Evolutionary conservation across 305 asterid genomes (phyloP).

Genomic region (Fraxinus latifolia): DNA sequence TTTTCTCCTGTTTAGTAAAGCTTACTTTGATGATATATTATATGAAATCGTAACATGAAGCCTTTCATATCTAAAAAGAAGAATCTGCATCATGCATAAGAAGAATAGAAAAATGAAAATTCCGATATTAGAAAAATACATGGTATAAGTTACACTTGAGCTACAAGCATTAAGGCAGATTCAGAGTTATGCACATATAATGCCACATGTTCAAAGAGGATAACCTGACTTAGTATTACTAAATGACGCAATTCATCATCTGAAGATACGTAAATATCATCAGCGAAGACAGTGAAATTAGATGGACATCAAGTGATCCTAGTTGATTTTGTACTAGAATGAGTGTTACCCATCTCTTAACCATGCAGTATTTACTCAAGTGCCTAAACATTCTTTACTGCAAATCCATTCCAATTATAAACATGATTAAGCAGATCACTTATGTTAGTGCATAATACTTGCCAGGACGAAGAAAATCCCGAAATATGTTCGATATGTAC

Average conservation of each 20-base stretch:
- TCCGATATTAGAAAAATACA: background rate
- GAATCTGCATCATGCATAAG: background rate
- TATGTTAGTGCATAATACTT: background rate
- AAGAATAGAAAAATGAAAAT: background rate
- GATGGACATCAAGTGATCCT: conserved; percentile 3
- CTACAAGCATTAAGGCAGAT: conserved; percentile 8
- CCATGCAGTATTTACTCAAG: background rate
- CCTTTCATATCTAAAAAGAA: background rate
- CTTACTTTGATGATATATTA: background rate
- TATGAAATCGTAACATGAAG: background rate
- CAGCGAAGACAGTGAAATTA: conserved; percentile 7
- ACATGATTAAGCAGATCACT: background rate
- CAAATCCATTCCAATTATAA: background rate
- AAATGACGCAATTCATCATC: background rate
- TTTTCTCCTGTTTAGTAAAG: conserved; percentile 13
- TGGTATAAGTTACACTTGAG: conserved; percentile 1
- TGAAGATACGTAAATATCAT: background rate
- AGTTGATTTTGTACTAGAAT: conserved; percentile 13
- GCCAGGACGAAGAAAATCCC: background rate
- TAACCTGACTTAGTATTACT: background rate
- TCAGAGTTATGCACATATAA: conserved; percentile 2
- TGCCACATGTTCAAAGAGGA: background rate
- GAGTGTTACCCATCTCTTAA: background rate
- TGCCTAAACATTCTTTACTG: background rate
- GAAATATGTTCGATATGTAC: background rate